Evolutionary conservation across 2,329 filamentous ascomycete genomes (phyloP), one percentile per base, ranked within the genome.

Genomic region (Endothia cerciana): DNA sequence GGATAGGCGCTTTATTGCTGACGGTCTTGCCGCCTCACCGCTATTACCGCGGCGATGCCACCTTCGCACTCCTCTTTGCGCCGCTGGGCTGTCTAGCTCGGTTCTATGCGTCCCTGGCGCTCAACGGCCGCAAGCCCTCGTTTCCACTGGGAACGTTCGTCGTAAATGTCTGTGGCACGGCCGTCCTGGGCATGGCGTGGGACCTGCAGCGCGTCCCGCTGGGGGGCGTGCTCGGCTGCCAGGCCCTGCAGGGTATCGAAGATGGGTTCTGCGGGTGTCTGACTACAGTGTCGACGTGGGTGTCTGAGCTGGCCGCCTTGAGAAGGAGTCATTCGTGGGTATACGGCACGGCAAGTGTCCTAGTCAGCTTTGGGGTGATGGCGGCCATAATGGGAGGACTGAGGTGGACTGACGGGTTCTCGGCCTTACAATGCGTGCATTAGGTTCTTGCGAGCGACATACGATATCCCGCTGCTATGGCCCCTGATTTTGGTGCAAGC

Each of bases 91-190:
- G 91, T 70, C 77, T 97, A 0, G 74, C 84, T 0, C 86, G 94
- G 3, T 97, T 91, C 79, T 94, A 93, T 74, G 77, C 86, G 1
- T 91, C 91, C 0, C 74, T 91, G 7, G 76, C 81, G 30, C 83
- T 97, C n/a, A 97, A 97, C 72, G 80, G 85, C 0, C 81, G 86
- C 25, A 71, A 87, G 0, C 76, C 87, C 0, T 79, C 83, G 0
- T 97, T 97, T 70, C 94, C 94, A 0, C 76, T 97, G 0, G 94
- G 94, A 2, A 98, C 94, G 0, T 97, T 97, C 72, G 78, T 81
- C 0, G 92, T 91, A 36, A 98, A 98, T 73, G 81, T 96, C 4
- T 75, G 90, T 17, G 94, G 94, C 4, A 93, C 92, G 0, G 84
- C 84, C 0, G 77, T 97, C 19, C 76, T 96, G 60, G 93, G 87